Conservation (phyloP, 345 rosid genomes). For the Sisymbrium altissimum region DNA sequence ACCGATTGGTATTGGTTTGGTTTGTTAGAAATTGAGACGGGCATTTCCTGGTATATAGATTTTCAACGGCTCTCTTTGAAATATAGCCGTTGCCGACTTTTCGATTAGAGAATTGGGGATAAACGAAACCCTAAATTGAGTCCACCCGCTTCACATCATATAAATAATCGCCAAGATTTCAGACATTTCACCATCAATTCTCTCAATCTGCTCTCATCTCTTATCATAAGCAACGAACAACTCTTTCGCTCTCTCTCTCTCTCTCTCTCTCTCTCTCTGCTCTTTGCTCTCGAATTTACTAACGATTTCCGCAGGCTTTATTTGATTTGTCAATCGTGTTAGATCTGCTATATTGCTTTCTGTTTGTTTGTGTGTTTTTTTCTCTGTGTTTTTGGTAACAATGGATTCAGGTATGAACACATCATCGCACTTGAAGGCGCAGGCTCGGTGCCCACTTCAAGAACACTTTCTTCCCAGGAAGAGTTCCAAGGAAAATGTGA, state of each 20-base stretch:
- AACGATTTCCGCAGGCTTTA: neutral
- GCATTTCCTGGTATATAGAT: neutral
- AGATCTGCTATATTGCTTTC: neutral
- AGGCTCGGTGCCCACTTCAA: constrained; percentile 46
- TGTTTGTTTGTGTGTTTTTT: neutral
- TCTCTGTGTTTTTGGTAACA: neutral
- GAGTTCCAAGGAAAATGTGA: constrained; percentile 45
- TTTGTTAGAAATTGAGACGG: neutral
- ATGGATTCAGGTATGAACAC: constrained; percentile 36
- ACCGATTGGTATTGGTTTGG: neutral
- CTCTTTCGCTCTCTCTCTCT: neutral
- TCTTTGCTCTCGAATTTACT: constrained; percentile 1
- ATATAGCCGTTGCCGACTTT: constrained; percentile 23
- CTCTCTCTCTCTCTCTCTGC: neutral
- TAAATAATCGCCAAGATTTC: neutral
- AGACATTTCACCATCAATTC: neutral
- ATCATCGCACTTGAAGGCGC: constrained; percentile 29
- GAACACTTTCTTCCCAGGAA: constrained; percentile 43
- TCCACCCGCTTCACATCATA: neutral
- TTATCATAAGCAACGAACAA: constrained; percentile 1
- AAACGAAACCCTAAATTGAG: constrained; percentile 10
- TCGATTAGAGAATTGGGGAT: neutral
- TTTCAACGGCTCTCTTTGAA: constrained; percentile 18
- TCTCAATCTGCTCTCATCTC: constrained; percentile 1
- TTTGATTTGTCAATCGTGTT: neutral